phyloP scores from a whole-genome alignment of 2,329 filamentous ascomycete species.

The Elsinoe australis region DNA sequence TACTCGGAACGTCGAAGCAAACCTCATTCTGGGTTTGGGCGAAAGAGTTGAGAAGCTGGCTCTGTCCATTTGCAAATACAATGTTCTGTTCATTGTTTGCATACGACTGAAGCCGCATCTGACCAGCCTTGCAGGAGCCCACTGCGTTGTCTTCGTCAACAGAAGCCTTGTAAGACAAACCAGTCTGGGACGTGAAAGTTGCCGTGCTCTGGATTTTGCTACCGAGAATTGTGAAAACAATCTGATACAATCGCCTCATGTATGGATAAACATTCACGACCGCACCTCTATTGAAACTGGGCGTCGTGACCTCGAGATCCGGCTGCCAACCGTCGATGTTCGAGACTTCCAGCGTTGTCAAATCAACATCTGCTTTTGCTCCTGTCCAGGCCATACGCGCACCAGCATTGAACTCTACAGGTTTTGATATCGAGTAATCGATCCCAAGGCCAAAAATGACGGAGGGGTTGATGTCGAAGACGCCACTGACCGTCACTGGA shows the following conservation, averaged over 20 bases:
- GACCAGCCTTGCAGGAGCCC: background rate
- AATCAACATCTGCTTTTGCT: background rate
- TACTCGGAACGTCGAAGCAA: background rate
- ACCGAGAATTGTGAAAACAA: background rate
- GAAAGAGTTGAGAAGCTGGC: background rate
- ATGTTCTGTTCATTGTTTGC: background rate
- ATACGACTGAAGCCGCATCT: background rate
- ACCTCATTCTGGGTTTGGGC: background rate
- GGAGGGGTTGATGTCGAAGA: background rate
- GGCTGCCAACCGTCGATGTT: slow-evolving; percentile 3
- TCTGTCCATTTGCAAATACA: background rate
- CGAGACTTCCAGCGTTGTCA: background rate
- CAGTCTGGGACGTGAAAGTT: background rate
- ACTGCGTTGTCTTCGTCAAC: background rate
- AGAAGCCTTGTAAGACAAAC: background rate
- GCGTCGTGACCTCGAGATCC: background rate
- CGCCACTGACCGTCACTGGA: background rate
- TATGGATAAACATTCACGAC: background rate
- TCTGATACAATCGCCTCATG: background rate
- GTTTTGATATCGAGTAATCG: background rate
- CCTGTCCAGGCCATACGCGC: background rate
- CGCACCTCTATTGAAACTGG: background rate
- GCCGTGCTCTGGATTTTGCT: background rate
- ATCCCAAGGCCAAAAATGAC: background rate
- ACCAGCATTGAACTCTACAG: background rate